Conservation (phyloP, 2,329 filamentous ascomycete species). For the Emmonsiellopsis sp. region DNA sequence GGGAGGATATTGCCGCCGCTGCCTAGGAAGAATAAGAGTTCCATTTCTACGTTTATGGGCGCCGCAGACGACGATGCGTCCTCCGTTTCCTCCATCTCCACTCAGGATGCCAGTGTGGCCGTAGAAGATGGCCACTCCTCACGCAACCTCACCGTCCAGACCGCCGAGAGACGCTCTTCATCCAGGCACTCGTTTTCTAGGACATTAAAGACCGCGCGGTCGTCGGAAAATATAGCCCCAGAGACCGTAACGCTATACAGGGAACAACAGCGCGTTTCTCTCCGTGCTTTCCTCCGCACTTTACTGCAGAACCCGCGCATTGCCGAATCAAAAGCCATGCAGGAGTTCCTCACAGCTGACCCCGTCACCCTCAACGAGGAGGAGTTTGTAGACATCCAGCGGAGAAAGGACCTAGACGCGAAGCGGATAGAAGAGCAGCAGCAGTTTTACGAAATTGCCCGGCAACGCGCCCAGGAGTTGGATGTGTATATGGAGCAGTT, state of each 20-base stretch:
- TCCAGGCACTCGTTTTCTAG: conserved; percentile 16
- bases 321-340: conserved; percentile 70
- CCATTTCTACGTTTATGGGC: conserved; percentile 52
- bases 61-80: conserved; percentile 65
- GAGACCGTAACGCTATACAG: conserved; percentile 60
- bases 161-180: conserved; percentile 3
- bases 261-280: conserved; percentile 82
- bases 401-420: conserved; percentile 73
- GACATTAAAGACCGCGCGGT: conserved; percentile 22
- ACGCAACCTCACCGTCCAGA: conserved; percentile 20
- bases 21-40: conserved; percentile 85
- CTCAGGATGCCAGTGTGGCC: conserved; percentile 43
- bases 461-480: conserved; percentile 78
- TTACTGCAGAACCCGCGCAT: conserved; percentile 77
- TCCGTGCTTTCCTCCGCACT: conserved; percentile 81
- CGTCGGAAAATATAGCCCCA: conserved; percentile 33
- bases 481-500: conserved; percentile 96
- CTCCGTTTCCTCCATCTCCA: conserved; percentile 73
- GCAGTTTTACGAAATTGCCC: conserved; percentile 89
- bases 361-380: conserved; percentile 68
- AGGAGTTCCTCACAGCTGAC: conserved; percentile 69
- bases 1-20: conserved; percentile 80
- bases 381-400: conserved; percentile 70
- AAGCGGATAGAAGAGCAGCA: conserved; percentile 86
- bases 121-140: conserved; percentile 27